A percentile compares a stretch with the other conserved stretches of the same genome.
phyloP scores from a whole-genome alignment of 2,329 filamentous ascomycete species.

The Hypoxylon sp. region DNA sequence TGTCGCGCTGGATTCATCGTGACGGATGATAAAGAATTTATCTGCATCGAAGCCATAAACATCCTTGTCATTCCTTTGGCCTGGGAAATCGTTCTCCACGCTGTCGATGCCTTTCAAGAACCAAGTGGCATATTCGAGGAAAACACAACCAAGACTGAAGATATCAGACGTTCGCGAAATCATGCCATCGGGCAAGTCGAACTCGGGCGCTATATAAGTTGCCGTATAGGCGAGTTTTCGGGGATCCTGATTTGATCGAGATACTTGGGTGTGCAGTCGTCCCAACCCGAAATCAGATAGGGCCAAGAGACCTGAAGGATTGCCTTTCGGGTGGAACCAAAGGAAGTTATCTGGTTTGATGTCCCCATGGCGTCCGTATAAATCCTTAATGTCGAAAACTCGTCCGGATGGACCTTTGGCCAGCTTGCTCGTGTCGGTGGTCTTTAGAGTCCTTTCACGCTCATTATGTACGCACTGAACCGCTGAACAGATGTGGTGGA shows the following conservation, averaged over 20 bases:
- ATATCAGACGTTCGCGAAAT: constrained; percentile 50
- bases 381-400: not conserved
- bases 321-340: constrained; percentile 33
- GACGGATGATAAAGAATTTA: constrained; percentile 34
- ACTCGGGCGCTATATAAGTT: constrained; percentile 53
- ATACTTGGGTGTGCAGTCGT: constrained; percentile 46
- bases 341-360: constrained; percentile 52
- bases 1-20: not conserved
- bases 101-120: constrained; percentile 39
- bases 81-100: constrained; percentile 26
- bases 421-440: not conserved
- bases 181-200: constrained; percentile 34
- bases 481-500: constrained; percentile 23
- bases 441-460: constrained; percentile 10
- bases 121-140: constrained; percentile 51
- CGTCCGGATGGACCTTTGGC: not conserved
- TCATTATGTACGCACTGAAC: constrained; percentile 33
- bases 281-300: constrained; percentile 49
- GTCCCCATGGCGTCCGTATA: constrained; percentile 48
- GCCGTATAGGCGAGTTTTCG: constrained; percentile 27
- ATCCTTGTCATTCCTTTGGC: constrained; percentile 9
- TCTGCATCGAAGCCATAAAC: constrained; percentile 27
- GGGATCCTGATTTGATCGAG: constrained; percentile 41
- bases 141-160: constrained; percentile 49
- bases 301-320: constrained; percentile 37